Evolutionary conservation across 345 rosid species (phyloP).

Genomic region (Carallia pectinifolia): DNA sequence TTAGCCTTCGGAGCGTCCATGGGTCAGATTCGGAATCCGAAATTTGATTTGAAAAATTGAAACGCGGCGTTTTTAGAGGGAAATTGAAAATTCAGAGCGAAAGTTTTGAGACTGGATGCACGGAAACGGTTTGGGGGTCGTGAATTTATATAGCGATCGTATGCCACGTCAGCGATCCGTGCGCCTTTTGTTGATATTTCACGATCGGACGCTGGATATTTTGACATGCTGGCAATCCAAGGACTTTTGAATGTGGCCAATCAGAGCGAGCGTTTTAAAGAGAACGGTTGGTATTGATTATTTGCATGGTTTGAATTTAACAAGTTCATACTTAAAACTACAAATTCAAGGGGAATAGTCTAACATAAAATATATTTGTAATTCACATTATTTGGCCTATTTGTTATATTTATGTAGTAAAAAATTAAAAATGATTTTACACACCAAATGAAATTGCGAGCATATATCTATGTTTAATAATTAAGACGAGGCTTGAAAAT

Average conservation of each 20-base stretch:
- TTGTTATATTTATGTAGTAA: no score
- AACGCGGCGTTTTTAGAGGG: neutral
- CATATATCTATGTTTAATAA: no score
- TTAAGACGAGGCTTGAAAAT: no score
- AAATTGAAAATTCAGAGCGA: neutral
- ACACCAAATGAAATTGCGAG: no score
- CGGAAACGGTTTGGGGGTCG: rapidly evolving
- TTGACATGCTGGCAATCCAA: conserved; percentile 29
- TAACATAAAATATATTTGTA: no score
- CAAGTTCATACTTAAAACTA: no score
- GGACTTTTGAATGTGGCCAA: neutral
- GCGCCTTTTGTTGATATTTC: neutral
- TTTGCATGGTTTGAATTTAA: no score
- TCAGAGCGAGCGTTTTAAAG: neutral
- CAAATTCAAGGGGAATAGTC: no score
- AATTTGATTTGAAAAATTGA: neutral
- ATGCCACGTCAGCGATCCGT: conserved; percentile 5
- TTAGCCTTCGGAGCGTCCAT: conserved; percentile 6
- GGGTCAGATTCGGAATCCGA: neutral
- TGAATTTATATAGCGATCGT: neutral
- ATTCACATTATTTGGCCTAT: no score
- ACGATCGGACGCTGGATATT: neutral
- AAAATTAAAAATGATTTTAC: no score
- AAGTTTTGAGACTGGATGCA: neutral
- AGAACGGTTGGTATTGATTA: no score